Evolutionary conservation across 1,284 basidiomycete genomes (phyloP).

Genomic region (Pyrrhoderma lamaoense): DNA sequence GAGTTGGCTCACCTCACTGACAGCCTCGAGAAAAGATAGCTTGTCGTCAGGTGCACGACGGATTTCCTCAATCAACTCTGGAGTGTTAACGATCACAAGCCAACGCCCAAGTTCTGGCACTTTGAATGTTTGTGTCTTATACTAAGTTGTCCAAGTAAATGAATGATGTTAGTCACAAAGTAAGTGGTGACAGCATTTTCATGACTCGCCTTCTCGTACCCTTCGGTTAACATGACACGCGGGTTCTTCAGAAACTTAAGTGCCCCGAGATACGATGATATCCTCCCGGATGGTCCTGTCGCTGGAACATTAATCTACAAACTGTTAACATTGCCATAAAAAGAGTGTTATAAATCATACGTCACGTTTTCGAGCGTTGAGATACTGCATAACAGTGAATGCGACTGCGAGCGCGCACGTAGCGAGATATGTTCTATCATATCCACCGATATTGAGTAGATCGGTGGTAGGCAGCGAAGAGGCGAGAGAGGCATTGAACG

Average conservation of each 20-base stretch:
- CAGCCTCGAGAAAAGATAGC: constrained; percentile 23
- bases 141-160: constrained; percentile 8
- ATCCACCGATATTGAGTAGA: too few species aligned
- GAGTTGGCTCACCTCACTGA: constrained; percentile 21
- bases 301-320: constrained; percentile 12
- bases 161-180: background rate
- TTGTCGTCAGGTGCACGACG: constrained; percentile 28
- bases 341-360: background rate
- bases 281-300: constrained; percentile 1
- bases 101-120: constrained; percentile 24
- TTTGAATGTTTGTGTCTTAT: constrained; percentile 22
- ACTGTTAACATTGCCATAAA: background rate
- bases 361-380: constrained; percentile 5
- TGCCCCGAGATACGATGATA: constrained; percentile 7
- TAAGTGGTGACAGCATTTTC: background rate
- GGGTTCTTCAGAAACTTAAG: background rate
- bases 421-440: too few species aligned
- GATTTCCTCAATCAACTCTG: constrained; percentile 27
- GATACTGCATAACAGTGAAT: constrained; percentile 2
- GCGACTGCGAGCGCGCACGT: background rate
- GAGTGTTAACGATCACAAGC: constrained; percentile 24
- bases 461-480: too few species aligned
- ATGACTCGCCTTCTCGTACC: constrained; percentile 9
- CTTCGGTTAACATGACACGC: constrained; percentile 8
- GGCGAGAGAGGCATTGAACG: too few species aligned